Evolutionary conservation across 257 asterid genomes (phyloP), one percentile per base, ranked within the genome.

Genomic region (Ilex aquifolium): DNA sequence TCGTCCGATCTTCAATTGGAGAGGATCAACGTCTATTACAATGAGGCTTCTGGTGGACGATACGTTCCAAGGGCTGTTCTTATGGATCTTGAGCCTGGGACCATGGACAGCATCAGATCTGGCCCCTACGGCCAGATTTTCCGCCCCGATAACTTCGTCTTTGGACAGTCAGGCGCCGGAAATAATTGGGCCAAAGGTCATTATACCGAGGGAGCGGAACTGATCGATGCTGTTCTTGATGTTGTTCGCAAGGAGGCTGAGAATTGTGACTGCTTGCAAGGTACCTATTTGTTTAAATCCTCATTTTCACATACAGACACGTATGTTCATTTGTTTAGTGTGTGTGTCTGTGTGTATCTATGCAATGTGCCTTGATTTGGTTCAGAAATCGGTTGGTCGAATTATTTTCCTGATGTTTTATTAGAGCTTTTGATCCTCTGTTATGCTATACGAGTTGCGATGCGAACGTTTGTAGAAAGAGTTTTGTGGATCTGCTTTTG

Each of bases 151-250:
- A 84, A 84, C 58, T 84, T 84, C 7, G 85, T 84, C 6, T 84
- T 84, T 56, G 87, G 87, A 0, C 91, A 84, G 70, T 76, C 82
- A 2, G 87, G 87, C 5, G 90, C 87, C 9, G 90, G 90, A 10
- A 84, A 84, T 62, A 84, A 84, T 32, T 84, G 90, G 87, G 90
- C 90, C 9, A 84, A 84, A 44, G 90, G 90, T 15, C 90, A 84
- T 70, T 84, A 84, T 13, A 84, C 91, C 0, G 91, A 84, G 74
- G 91, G 91, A 7, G 91, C 87, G 0, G 91, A 84, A 76, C 48
- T 84, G 73, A 84, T 84, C 12, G 87, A 84, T 66, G 57, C 91
- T 48, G 91, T 84, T 71, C 85, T 84, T 59, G 91, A 84, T 68
- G 88, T 81, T 53, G 91, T 84, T n/a, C 63, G 91, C 63, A 84